phyloP scores from a whole-genome alignment of 2,329 filamentous ascomycete genomes.

The Penicillium sp. region DNA sequence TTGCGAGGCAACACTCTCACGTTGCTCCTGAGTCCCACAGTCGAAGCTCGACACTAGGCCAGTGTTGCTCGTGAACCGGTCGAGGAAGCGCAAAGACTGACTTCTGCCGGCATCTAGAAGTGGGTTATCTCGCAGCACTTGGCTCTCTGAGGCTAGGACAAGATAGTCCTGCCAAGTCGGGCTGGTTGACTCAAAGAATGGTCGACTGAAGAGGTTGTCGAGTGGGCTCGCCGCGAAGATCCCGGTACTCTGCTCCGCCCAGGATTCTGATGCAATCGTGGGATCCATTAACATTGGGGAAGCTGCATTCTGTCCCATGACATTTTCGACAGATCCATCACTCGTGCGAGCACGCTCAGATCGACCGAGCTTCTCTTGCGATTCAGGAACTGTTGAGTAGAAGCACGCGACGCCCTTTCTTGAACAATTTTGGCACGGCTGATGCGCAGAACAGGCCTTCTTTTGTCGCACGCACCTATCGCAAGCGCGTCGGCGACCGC shows the following conservation, averaged over 20 bases:
- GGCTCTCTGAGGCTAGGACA: slow-evolving; percentile 6
- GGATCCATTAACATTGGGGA: not conserved
- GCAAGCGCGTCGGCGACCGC: slow-evolving; percentile 33
- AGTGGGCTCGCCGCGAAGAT: slow-evolving; percentile 3
- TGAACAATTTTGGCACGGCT: slow-evolving; percentile 34
- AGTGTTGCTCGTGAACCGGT: slow-evolving; percentile 40
- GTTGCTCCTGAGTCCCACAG: slow-evolving; percentile 36
- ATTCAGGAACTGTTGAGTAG: slow-evolving; percentile 17
- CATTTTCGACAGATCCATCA: not conserved
- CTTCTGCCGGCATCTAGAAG: slow-evolving; percentile 5
- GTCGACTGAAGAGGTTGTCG: not conserved
- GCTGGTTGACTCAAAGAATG: slow-evolving; percentile 1
- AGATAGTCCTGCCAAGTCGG: slow-evolving; percentile 15
- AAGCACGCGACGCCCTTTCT: slow-evolving; percentile 24
- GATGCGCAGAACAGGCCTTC: slow-evolving; percentile 35
- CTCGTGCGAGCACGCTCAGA: no score
- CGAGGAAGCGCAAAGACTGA: slow-evolving; percentile 33
- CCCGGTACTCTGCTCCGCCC: not conserved
- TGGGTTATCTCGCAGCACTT: not conserved
- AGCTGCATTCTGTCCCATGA: not conserved
- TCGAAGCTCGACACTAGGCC: slow-evolving; percentile 41
- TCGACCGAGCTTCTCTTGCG: not conserved
- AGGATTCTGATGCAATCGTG: not conserved
- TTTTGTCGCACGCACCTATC: slow-evolving; percentile 40
- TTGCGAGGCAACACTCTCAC: slow-evolving; percentile 24